A percentile compares a stretch with the other conserved stretches of the same genome.
Conservation (phyloP, 257 asterid species). For the Solanum corneliomulleri region DNA sequence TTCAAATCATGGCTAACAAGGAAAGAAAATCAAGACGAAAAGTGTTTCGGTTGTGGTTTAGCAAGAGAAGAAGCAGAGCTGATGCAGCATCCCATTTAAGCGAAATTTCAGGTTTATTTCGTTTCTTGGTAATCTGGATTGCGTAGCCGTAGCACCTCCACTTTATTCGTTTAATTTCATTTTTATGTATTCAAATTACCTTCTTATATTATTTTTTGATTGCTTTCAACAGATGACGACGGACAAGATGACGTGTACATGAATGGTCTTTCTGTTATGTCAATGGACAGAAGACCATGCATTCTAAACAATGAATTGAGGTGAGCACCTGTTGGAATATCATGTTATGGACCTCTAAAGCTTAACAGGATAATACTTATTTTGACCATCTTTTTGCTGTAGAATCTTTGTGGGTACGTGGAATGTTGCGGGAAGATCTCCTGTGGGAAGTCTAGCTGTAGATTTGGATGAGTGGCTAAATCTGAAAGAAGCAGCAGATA, state of each 20-base stretch:
- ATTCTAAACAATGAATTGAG: constrained; percentile 36
- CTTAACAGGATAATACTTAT: neutral
- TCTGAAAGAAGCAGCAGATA: constrained; percentile 67
- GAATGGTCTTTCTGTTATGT: constrained; percentile 6
- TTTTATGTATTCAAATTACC: neutral
- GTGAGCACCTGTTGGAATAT: constrained; percentile 10
- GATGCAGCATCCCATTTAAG: constrained; percentile 21
- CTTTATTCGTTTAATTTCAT: neutral
- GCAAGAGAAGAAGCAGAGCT: constrained; percentile 45
- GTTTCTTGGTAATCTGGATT: neutral
- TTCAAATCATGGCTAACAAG: constrained; percentile 42
- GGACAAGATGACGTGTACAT: constrained; percentile 32
- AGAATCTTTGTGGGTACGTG: constrained; percentile 91
- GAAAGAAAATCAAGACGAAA: constrained; percentile 18
- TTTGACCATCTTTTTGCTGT: neutral
- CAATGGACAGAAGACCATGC: constrained; percentile 40
- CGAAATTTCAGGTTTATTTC: constrained; percentile 35
- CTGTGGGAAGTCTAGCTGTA: constrained; percentile 66
- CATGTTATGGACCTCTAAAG: neutral
- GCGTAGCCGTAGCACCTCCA: neutral
- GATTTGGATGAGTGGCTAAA: constrained; percentile 88
- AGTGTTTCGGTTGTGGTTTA: constrained; percentile 52
- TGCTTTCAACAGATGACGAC: constrained; percentile 20
- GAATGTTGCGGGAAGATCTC: constrained; percentile 95
- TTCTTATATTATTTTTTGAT: neutral